These are phyloP conservation scores for Plasmopara viticola DNA, from an alignment of 352 stramenopile species.

Conservation along the genomic window DNA sequence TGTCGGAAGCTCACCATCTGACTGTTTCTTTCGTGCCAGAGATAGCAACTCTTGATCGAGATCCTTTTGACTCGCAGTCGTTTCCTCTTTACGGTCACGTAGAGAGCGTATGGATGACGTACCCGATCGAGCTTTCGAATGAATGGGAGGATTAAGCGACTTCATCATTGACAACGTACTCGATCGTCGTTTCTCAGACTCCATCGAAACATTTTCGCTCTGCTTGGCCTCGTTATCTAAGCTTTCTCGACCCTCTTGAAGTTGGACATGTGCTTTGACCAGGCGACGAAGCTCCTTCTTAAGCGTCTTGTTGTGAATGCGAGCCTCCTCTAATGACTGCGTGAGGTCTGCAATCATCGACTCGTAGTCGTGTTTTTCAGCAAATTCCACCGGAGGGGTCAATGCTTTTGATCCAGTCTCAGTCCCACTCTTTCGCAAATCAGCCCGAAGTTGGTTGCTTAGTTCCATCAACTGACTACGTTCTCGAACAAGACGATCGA, in stretches of 20 bases:
- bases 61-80: conserved; percentile 10
- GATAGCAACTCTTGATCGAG: conserved; percentile 52
- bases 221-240: not conserved
- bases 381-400: conserved; percentile 29
- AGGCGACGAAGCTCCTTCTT: conserved; percentile 76
- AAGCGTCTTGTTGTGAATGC: conserved; percentile 70
- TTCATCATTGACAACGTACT: conserved; percentile 69
- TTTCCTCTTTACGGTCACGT: conserved; percentile 13
- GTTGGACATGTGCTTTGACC: conserved; percentile 55
- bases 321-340: conserved; percentile 58
- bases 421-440: conserved; percentile 45
- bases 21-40: conserved; percentile 35
- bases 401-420: conserved; percentile 8
- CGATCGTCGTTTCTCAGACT: conserved; percentile 16
- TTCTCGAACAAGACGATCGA: conserved; percentile 59
- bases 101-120: conserved; percentile 18
- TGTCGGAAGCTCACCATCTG: conserved; percentile 8
- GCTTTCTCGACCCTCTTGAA: conserved; percentile 20
- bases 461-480: conserved; percentile 73
- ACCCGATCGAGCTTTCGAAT: conserved; percentile 7
- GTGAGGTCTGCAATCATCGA: conserved; percentile 63
- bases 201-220: not conserved
- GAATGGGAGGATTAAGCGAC: conserved; percentile 24
- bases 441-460: conserved; percentile 66
- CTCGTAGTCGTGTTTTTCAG: conserved; percentile 67